These are phyloP conservation scores for Citrullus colocynthis DNA, from an alignment of 306 rosid species.

Conservation along the genomic window DNA sequence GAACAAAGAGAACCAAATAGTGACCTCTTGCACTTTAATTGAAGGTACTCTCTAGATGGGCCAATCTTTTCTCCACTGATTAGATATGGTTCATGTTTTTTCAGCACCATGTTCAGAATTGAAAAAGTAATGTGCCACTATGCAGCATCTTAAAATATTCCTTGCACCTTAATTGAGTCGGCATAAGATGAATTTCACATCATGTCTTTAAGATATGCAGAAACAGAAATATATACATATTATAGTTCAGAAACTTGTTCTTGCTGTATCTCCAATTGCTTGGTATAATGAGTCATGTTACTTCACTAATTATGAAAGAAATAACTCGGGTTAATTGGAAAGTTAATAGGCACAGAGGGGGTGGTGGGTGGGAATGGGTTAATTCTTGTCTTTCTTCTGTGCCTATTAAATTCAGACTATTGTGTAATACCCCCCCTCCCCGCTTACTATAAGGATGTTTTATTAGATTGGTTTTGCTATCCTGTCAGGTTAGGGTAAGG, in stretches of 20 bases:
- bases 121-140: background rate
- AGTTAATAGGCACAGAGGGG: background rate
- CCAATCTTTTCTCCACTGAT: background rate
- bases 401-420: background rate
- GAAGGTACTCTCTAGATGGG: background rate
- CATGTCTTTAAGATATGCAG: background rate
- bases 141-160: background rate
- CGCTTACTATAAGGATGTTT: background rate
- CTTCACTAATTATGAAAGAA: background rate
- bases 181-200: background rate
- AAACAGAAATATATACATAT: background rate
- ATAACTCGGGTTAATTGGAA: background rate
- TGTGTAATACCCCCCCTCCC: background rate
- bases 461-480: constrained; percentile 4
- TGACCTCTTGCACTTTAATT: background rate
- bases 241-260: background rate
- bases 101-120: background rate
- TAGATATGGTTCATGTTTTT: background rate
- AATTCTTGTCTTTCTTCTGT: background rate
- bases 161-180: background rate
- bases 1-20: constrained; percentile 1
- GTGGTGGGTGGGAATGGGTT: background rate
- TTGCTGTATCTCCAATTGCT: background rate
- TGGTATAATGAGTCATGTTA: background rate
- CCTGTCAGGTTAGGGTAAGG: constrained; percentile 65